phyloP scores from a whole-genome alignment of 768 basidiomycete genomes.

The Naganishia vaughanmartiniae region DNA sequence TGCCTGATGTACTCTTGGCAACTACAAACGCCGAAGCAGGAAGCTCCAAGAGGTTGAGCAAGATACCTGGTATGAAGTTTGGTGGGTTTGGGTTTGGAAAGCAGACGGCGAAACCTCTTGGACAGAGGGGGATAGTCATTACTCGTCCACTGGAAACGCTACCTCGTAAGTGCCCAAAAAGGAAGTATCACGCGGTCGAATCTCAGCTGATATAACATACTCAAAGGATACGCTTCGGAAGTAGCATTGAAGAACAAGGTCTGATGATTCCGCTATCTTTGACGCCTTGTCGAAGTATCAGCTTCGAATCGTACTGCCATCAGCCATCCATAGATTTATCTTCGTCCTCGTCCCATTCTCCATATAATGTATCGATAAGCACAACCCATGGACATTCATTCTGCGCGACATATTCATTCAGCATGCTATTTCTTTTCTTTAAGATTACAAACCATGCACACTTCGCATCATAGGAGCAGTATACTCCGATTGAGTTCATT shows the following conservation, averaged over 20 bases:
- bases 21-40: slow-evolving; percentile 30
- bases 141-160: slow-evolving; percentile 43
- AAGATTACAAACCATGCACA: not conserved
- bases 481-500: not conserved
- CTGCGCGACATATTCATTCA: not conserved
- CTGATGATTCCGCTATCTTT: not conserved
- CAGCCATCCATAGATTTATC: not conserved
- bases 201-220: not conserved
- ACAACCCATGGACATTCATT: not conserved
- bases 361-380: not conserved
- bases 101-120: slow-evolving; percentile 72
- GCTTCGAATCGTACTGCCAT: not conserved
- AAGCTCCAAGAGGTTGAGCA: slow-evolving; percentile 18
- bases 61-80: slow-evolving; percentile 40
- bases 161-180: slow-evolving; percentile 41
- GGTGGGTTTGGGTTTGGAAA: slow-evolving; percentile 72
- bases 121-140: slow-evolving; percentile 58
- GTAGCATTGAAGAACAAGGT: slow-evolving; percentile 7
- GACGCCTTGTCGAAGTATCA: not conserved
- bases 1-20: slow-evolving; percentile 39
- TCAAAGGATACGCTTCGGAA: slow-evolving; percentile 24
- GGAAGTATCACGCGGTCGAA: not conserved
- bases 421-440: not conserved
- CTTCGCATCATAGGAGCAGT: not conserved
- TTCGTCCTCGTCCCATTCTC: not conserved